These are phyloP conservation scores for Alternaria tenuissima DNA, from an alignment of 2,329 filamentous ascomycete species.

Conservation along the genomic window DNA sequence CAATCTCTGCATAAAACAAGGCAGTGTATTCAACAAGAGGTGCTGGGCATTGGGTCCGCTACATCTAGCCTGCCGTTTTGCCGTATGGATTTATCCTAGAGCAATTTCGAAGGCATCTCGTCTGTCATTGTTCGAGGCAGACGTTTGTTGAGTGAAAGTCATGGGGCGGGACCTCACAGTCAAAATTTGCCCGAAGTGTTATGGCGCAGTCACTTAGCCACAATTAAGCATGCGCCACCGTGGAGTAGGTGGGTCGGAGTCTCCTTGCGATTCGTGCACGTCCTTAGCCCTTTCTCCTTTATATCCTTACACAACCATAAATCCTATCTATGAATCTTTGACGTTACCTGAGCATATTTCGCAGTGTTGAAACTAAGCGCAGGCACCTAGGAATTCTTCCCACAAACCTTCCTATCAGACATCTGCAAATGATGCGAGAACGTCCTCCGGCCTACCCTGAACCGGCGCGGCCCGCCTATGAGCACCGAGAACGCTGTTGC, in stretches of 20 bases:
- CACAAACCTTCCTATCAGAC: too few relatives aligned
- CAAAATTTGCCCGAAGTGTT: not conserved
- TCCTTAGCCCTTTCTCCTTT: too few relatives aligned
- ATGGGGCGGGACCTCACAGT: not conserved
- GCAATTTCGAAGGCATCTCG: not conserved
- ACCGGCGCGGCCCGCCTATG: too few relatives aligned
- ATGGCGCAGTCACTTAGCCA: constrained; percentile 1
- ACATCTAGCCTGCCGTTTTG: not conserved
- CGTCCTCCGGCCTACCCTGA: too few relatives aligned
- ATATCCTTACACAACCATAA: too few relatives aligned
- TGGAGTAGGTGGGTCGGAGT: not conserved
- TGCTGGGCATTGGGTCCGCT: not conserved
- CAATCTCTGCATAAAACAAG: constrained; percentile 2
- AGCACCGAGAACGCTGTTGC: too few relatives aligned
- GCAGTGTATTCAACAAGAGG: not conserved
- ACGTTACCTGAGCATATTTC: too few relatives aligned
- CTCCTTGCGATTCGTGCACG: not conserved
- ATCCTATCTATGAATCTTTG: too few relatives aligned
- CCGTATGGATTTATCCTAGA: not conserved
- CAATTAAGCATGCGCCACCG: not conserved
- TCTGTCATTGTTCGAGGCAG: not conserved
- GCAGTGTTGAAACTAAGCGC: too few relatives aligned
- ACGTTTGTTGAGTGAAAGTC: not conserved
- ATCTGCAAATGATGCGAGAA: too few relatives aligned
- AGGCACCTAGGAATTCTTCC: too few relatives aligned